These are phyloP conservation scores for Solanum medicagineum DNA, from an alignment of 257 asterid genomes.

Conservation along the genomic window DNA sequence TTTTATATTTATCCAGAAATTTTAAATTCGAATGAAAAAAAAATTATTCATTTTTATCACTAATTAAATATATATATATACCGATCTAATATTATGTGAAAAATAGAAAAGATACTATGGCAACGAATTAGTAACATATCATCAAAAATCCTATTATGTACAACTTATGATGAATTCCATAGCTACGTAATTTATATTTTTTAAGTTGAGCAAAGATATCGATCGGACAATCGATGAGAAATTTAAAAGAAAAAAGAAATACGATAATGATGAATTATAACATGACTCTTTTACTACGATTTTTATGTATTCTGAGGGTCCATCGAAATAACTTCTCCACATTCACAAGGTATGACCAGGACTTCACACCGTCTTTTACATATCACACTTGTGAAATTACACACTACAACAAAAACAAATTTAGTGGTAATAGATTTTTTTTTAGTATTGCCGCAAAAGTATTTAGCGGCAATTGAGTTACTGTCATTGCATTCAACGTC, in stretches of 20 bases:
- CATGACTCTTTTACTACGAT: not conserved
- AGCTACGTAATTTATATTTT: not conserved
- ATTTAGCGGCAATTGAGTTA: no score
- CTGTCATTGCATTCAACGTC: no score
- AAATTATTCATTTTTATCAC: not conserved
- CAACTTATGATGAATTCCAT: not conserved
- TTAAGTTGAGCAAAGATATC: not conserved
- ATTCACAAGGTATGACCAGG: not conserved
- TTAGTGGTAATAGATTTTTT: no score
- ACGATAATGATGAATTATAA: not conserved
- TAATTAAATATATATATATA: not conserved
- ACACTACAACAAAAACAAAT: no score
- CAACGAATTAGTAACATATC: not conserved
- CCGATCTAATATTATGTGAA: rapidly evolving
- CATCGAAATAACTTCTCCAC: not conserved
- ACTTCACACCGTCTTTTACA: not conserved
- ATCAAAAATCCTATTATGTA: not conserved
- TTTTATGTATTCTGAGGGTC: not conserved
- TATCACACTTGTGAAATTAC: no score
- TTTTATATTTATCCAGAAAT: not conserved
- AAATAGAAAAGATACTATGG: not conserved
- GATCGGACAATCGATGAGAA: rapidly evolving
- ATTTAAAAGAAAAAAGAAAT: not conserved
- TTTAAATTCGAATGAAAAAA: not conserved
- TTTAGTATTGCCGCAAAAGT: no score